Evolutionary conservation across 2,329 filamentous ascomycete genomes (phyloP).

Genomic region (Fusarium gaditjirri): DNA sequence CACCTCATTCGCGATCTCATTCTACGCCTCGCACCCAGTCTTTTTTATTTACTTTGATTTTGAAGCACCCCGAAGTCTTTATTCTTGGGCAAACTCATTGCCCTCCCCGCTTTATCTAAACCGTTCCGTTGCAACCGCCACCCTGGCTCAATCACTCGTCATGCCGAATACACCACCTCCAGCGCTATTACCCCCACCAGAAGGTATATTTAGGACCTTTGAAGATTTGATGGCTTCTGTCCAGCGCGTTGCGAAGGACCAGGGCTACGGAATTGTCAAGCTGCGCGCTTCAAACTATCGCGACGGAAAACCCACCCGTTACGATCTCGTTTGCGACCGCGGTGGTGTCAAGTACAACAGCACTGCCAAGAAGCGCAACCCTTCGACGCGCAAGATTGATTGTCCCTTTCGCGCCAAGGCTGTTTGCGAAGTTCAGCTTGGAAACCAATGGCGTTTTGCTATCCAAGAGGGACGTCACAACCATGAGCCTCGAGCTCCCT

Average conservation of each 20-base stretch:
- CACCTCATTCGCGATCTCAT: constrained; percentile 31
- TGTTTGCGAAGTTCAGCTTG: constrained; percentile 70
- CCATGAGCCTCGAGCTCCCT: constrained; percentile 67
- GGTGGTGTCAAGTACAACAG: constrained; percentile 73
- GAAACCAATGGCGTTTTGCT: constrained; percentile 72
- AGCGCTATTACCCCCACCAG: constrained; percentile 64
- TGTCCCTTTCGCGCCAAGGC: constrained; percentile 72
- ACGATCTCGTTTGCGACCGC: constrained; percentile 71
- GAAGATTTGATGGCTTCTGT: constrained; percentile 68
- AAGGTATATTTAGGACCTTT: constrained; percentile 69
- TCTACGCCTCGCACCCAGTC: constrained; percentile 13
- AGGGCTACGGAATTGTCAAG: constrained; percentile 72
- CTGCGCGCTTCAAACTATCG: constrained; percentile 71
- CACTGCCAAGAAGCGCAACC: constrained; percentile 72
- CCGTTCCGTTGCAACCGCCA: constrained; percentile 46
- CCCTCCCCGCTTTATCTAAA: constrained; percentile 43
- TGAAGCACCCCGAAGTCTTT: constrained; percentile 15
- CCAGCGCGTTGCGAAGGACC: constrained; percentile 69
- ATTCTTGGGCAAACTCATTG: constrained; percentile 21
- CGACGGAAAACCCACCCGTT: constrained; percentile 70
- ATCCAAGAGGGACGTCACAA: constrained; percentile 70
- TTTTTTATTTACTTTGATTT: neutral
- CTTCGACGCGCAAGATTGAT: constrained; percentile 71
- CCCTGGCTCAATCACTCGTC: constrained; percentile 49
- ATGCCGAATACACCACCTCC: constrained; percentile 61